phyloP scores from a whole-genome alignment of 352 stramenopile species.

The Phytophthora uliginosa region DNA sequence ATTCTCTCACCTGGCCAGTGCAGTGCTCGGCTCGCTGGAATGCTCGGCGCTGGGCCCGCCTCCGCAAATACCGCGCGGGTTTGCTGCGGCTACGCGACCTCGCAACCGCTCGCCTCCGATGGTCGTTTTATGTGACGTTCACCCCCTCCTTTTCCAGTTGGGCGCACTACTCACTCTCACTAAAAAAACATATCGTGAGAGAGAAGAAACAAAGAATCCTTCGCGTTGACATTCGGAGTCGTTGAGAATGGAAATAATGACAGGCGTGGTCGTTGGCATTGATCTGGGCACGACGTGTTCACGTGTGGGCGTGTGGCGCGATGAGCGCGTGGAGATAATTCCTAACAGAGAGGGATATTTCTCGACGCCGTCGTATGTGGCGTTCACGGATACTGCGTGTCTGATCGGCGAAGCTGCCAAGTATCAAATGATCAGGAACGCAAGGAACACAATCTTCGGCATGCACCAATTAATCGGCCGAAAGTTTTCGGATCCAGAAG shows the following conservation, averaged over 20 bases:
- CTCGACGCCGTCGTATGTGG: neutral
- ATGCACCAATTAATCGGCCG: neutral
- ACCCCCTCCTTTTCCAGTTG: too few relatives aligned
- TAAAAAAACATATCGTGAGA: too few relatives aligned
- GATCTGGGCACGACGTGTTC: neutral
- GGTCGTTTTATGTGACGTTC: too few relatives aligned
- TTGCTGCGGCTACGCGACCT: too few relatives aligned
- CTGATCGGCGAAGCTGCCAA: neutral
- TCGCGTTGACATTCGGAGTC: too few relatives aligned
- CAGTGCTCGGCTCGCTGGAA: too few relatives aligned
- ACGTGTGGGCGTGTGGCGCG: neutral
- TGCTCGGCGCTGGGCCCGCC: too few relatives aligned
- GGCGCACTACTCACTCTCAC: too few relatives aligned
- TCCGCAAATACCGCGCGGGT: too few relatives aligned
- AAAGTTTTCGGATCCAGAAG: conserved; percentile 1
- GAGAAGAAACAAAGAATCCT: too few relatives aligned
- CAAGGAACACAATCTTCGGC: neutral
- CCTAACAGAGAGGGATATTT: neutral
- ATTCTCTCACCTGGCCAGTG: too few relatives aligned
- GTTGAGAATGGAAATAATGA: neutral
- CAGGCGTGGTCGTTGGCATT: neutral
- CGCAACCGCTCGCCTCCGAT: too few relatives aligned
- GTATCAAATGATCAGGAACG: neutral
- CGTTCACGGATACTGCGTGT: neutral
- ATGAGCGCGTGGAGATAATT: neutral